phyloP scores from a whole-genome alignment of 2,329 filamentous ascomycete genomes.

The Stagonosporopsis vannaccii region DNA sequence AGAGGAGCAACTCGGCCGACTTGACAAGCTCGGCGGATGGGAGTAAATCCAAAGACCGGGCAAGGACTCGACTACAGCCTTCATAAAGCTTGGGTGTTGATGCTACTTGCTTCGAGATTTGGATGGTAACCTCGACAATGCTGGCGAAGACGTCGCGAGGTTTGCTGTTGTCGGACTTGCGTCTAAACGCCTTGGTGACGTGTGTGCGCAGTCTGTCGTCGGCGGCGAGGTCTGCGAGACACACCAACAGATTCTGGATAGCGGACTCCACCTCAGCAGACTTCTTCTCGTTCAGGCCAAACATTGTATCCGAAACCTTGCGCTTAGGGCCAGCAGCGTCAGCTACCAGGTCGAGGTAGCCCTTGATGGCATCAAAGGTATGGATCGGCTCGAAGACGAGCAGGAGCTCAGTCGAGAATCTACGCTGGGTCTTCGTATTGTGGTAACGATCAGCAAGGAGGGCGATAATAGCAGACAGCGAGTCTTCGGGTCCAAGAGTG shows the following conservation, averaged over 20 bases:
- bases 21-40: slow-evolving; percentile 90
- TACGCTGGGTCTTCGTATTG: slow-evolving; percentile 73
- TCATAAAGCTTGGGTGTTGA: slow-evolving; percentile 44
- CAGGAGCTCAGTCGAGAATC: slow-evolving; percentile 78
- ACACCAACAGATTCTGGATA: slow-evolving; percentile 49
- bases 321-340: slow-evolving; percentile 81
- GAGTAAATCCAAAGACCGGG: slow-evolving; percentile 81
- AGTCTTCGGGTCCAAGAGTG: slow-evolving; percentile 85
- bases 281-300: slow-evolving; percentile 65
- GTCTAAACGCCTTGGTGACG: slow-evolving; percentile 40
- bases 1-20: slow-evolving; percentile 81
- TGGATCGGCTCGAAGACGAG: slow-evolving; percentile 74
- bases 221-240: slow-evolving; percentile 48
- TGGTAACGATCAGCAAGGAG: slow-evolving; percentile 93
- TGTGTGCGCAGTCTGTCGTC: slow-evolving; percentile 43
- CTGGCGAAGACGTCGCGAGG: slow-evolving; percentile 44
- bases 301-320: slow-evolving; percentile 73
- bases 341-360: slow-evolving; percentile 75
- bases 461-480: slow-evolving; percentile 83
- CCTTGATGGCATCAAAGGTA: slow-evolving; percentile 78
- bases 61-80: slow-evolving; percentile 71
- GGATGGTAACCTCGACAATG: slow-evolving; percentile 53
- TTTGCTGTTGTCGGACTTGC: slow-evolving; percentile 34
- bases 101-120: slow-evolving; percentile 70
- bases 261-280: slow-evolving; percentile 45